Evolutionary conservation across 768 basidiomycete species (phyloP).

Genomic region (Boletales sp.): DNA sequence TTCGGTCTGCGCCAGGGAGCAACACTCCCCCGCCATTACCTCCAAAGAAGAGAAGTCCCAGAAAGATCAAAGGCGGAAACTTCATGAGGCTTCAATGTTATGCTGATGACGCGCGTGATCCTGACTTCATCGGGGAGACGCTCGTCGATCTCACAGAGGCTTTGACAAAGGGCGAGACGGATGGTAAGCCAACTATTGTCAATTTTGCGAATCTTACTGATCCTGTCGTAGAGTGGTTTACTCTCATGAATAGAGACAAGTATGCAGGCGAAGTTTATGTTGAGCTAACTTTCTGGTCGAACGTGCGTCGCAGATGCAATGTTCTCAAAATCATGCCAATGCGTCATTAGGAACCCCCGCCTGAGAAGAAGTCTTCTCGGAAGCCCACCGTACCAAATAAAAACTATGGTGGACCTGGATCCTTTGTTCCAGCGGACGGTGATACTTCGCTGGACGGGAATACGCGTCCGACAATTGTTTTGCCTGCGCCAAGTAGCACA

Average conservation of each 20-base stretch:
- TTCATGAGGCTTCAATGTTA: slow-evolving; percentile 82
- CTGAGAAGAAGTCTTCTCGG: slow-evolving; percentile 59
- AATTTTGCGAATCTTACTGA: slow-evolving; percentile 8
- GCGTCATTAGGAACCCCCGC: slow-evolving; percentile 63
- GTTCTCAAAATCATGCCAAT: slow-evolving; percentile 4
- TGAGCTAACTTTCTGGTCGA: slow-evolving; percentile 96
- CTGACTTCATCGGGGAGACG: slow-evolving; percentile 91
- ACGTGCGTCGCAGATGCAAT: slow-evolving; percentile 46
- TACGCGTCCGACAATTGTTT: slow-evolving; percentile 4
- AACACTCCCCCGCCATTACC: slow-evolving; percentile 64
- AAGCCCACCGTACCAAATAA: slow-evolving; percentile 50
- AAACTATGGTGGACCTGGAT: slow-evolving; percentile 77
- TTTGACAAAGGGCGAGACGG: slow-evolving; percentile 92
- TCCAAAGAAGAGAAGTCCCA: slow-evolving; percentile 53
- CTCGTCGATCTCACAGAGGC: slow-evolving; percentile 87
- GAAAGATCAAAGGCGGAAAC: slow-evolving; percentile 66
- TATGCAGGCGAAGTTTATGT: slow-evolving; percentile 95
- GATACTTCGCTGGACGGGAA: slow-evolving; percentile 23
- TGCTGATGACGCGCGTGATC: slow-evolving; percentile 93
- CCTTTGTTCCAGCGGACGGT: slow-evolving; percentile 57
- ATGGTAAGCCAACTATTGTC: slow-evolving; percentile 58
- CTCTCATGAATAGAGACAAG: slow-evolving; percentile 83
- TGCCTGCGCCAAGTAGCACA: slow-evolving; percentile 23
- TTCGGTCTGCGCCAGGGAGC: slow-evolving; percentile 37
- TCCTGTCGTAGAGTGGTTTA: slow-evolving; percentile 80